Evolutionary conservation across 2,329 filamentous ascomycete species (phyloP), one percentile per base, ranked within the genome.

Genomic region (Ustulina deusta): DNA sequence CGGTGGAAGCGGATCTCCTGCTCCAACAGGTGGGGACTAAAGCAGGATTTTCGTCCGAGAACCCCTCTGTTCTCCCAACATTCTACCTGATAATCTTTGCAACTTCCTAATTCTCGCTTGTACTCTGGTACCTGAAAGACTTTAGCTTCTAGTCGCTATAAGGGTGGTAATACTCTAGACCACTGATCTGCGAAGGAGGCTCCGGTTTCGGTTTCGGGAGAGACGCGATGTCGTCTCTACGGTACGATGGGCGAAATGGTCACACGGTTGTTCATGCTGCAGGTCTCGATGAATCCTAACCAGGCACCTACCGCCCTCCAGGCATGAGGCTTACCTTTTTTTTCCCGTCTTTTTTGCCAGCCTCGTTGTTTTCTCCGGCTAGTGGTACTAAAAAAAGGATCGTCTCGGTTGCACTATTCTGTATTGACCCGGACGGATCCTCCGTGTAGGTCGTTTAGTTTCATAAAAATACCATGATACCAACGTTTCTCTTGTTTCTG

Each of bases 1-100:
- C 55, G 85, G 83, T 29, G 85, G 84, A 69, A 83, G 82, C 58
- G 83, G 83, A 36, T 88, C 87, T 32, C 83, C 86, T 15, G 87
- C 87, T 44, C 81, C 83, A 49, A 77, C 80, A n/a, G 79, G 84
- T n/a, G 83, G 54, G 82, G 87, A 69, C 82, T 84, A 68, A 82
- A 76, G 61, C 73, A 74, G 52, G 6, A 61, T 27, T 34, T 62
- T 52, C 36, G 44, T 49, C 63, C 67, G 34, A 42, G 17, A 54
- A 38, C 29, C 49, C 58, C 52, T 42, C 73, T 52, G 59, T 40
- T 67, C 61, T 56, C 55, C 49, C 69, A 55, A 61, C 61, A 68
- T 71, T 71, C 70, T 73, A 71, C 66, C 69, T 72, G 74, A 71
- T 74, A 75, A 74, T 73, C 36, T 68, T 63, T 63, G 68, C 70